Percentiles rank a stretch among this genome's conserved stretches.
Evolutionary conservation across 768 basidiomycete species (phyloP).

Genomic region (Plicaturopsis crispa): DNA sequence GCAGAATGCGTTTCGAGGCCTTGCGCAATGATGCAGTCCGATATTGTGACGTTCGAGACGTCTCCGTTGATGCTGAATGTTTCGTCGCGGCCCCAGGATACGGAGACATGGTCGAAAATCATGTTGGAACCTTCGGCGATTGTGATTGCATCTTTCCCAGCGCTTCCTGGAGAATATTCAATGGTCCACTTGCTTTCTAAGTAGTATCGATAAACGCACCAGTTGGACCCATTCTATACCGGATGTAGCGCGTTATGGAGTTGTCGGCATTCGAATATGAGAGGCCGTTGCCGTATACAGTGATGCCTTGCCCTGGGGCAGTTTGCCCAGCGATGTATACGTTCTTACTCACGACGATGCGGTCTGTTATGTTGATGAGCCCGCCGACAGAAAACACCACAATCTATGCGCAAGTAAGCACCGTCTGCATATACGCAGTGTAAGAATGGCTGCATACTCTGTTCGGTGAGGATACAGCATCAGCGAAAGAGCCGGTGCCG

Average conservation of each 20-base stretch:
- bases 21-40: constrained; percentile 29
- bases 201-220: constrained; percentile 10
- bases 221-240: constrained; percentile 22
- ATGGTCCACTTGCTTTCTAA: not conserved
- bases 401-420: constrained; percentile 12
- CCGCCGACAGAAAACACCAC: constrained; percentile 27
- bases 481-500: constrained; percentile 26
- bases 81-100: constrained; percentile 26
- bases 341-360: constrained; percentile 23
- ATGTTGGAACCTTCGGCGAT: constrained; percentile 27
- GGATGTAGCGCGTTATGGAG: constrained; percentile 21
- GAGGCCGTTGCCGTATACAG: constrained; percentile 24
- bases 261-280: constrained; percentile 23
- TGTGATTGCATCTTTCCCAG: constrained; percentile 26
- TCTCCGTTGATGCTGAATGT: constrained; percentile 28
- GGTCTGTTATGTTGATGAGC: constrained; percentile 21
- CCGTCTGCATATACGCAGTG: not conserved
- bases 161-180: constrained; percentile 14
- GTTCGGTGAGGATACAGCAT: constrained; percentile 24
- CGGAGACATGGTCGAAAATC: constrained; percentile 29
- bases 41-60: constrained; percentile 28
- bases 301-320: constrained; percentile 31
- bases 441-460: constrained; percentile 12
- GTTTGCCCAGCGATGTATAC: constrained; percentile 27
- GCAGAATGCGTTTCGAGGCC: constrained; percentile 28